A percentile compares a stretch with the other conserved stretches of the same genome.
These are phyloP conservation scores for Rosa persica DNA, from an alignment of 306 rosid genomes.

Conservation along the genomic window DNA sequence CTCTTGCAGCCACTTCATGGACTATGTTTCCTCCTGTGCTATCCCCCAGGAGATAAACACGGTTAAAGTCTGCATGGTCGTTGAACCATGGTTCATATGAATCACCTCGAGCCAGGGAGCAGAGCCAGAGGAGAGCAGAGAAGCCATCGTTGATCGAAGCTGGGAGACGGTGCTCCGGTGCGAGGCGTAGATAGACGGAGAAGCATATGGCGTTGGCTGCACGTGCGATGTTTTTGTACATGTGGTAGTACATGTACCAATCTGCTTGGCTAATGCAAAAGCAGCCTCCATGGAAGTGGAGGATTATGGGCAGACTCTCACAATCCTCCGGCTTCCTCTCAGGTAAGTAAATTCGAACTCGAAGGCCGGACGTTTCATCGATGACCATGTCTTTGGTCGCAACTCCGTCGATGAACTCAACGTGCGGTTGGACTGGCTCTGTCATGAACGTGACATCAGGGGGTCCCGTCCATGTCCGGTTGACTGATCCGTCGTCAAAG, in stretches of 20 bases:
- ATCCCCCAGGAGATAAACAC: conserved; percentile 70
- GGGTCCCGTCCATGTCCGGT: conserved; percentile 51
- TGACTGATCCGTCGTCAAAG: conserved; percentile 23
- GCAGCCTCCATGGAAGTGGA: too few relatives aligned
- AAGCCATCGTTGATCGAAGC: too few relatives aligned
- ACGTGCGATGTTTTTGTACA: too few relatives aligned
- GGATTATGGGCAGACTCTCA: too few relatives aligned
- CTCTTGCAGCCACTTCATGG: conserved; percentile 49
- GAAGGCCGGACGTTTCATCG: conserved; percentile 15
- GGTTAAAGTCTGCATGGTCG: conserved; percentile 41
- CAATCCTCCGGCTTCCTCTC: conserved; percentile 21
- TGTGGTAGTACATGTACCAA: too few relatives aligned
- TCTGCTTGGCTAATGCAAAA: too few relatives aligned
- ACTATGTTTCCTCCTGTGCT: conserved; percentile 67
- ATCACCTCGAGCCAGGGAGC: too few relatives aligned
- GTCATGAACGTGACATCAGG: conserved; percentile 41
- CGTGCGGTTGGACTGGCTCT: conserved; percentile 49
- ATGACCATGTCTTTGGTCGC: conserved; percentile 39
- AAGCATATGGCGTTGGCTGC: too few relatives aligned
- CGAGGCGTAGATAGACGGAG: too few relatives aligned
- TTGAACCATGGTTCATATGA: too few relatives aligned
- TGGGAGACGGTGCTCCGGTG: too few relatives aligned
- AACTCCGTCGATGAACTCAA: conserved; percentile 45
- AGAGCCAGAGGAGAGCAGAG: too few relatives aligned
- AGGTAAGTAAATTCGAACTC: conserved; percentile 46